Base-by-base conservation (phyloP, 2,329 filamentous ascomycete species). In the Periconia sp. region DNA sequence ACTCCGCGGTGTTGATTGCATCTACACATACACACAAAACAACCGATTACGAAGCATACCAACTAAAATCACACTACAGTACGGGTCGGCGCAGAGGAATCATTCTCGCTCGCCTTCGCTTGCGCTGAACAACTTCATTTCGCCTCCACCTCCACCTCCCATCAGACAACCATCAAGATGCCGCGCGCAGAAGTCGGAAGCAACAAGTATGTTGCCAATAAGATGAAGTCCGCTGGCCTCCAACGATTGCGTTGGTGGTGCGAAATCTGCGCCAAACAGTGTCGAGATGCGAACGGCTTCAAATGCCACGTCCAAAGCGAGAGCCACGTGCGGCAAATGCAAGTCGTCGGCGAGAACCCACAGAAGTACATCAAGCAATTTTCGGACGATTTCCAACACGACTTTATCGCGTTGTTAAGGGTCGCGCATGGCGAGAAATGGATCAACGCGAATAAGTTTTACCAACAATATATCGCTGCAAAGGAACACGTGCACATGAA, bases 241-340 rank as follows among this genome's bases (percentile, higher is more conserved):
- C 70, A 94, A 68, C 84, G 93, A 7, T 80, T 99, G 50, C 85
- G 93, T 83, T 99, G 91, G 90, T 97, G 92, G 77, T 97, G 92
- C 70, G 81, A 82, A 70, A 85, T 89, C 6, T 97, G 92, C 77
- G 83, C 91, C 69, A 81, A 85, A 54, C 88, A 91, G 65, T 86
- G 84, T 71, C 82, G 90, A 55, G 92, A 96, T 71, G 90, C 92
- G 63, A 97, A 97, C 76, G 92, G 70, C 52, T 73, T 74, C 63
- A 75, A 74, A 54, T 71, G 90, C 78, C 93, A 97, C 76, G 88
- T 88, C 1, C 85, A 91, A 65, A 89, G 85, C 57, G 91, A 96
- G 74, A 86, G 85, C 45, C 93, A 97, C 69, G 90, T 96, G 41
- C 87, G 93, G n/a, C 86, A 92, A 61, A 95, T 97, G 82, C 81